phyloP scores from a whole-genome alignment of 2,329 filamentous ascomycete genomes.

The Tolypocladium nubicola region DNA sequence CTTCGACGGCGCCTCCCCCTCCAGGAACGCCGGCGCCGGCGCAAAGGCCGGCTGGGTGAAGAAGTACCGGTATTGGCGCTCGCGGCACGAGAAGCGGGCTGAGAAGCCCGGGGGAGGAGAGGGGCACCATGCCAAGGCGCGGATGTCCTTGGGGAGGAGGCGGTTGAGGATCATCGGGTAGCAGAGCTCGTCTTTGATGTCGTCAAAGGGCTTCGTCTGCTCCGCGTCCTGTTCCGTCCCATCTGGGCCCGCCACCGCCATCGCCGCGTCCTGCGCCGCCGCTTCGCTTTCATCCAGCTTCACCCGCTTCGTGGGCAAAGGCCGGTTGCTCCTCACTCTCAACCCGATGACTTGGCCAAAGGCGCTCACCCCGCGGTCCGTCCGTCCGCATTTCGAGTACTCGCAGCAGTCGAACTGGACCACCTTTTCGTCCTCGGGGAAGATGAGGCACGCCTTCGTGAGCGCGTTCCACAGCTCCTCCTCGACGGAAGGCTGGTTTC shows the following conservation, averaged over 20 bases:
- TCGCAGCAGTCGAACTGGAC: conserved; percentile 77
- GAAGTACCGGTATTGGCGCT: conserved; percentile 91
- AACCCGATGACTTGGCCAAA: conserved; percentile 93
- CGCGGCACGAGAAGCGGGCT: conserved; percentile 84
- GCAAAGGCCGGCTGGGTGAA: conserved; percentile 89
- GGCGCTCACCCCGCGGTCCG: conserved; percentile 86
- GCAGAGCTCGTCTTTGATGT: conserved; percentile 68
- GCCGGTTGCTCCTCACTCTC: conserved; percentile 68
- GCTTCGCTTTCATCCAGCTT: conserved; percentile 13
- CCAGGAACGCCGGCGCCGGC: conserved; percentile 35
- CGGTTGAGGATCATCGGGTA: conserved; percentile 80
- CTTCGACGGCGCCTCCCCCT: conserved; percentile 8
- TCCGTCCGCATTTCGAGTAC: conserved; percentile 92
- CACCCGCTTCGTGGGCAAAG: conserved; percentile 30
- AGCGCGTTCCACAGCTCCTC: conserved; percentile 90
- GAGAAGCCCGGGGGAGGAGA: conserved; percentile 70
- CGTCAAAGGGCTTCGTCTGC: conserved; percentile 38
- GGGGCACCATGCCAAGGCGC: conserved; percentile 88
- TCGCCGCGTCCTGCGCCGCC: conserved; percentile 6
- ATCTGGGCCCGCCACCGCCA: background rate
- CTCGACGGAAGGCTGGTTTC: conserved; percentile 71
- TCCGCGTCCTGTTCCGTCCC: conserved; percentile 8
- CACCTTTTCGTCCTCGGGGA: conserved; percentile 49
- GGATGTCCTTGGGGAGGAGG: conserved; percentile 80
- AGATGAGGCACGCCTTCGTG: conserved; percentile 71